Percentiles rank a stretch among this genome's conserved stretches.
Conservation (phyloP, 2,329 filamentous ascomycete genomes). For the Epichloe baconii region DNA sequence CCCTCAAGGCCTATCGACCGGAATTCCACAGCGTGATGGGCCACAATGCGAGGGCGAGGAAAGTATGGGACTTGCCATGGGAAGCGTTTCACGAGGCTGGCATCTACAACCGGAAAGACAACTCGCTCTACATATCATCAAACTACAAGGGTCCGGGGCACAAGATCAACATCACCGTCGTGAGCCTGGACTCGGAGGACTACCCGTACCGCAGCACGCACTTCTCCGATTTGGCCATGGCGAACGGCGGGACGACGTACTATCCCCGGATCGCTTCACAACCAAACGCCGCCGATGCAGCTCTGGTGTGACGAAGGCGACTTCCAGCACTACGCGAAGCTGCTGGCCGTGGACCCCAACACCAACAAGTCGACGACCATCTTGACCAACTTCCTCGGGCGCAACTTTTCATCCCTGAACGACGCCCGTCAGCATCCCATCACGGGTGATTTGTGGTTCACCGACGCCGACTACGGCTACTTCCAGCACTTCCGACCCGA, state of each 20-base stretch:
- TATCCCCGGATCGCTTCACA: conserved; percentile 8
- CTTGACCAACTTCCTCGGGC: conserved; percentile 46
- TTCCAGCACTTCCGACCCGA: conserved; percentile 42
- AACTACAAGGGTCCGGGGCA: conserved; percentile 25
- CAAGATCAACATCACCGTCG: conserved; percentile 20
- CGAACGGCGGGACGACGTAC: conserved; percentile 12
- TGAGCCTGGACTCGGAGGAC: conserved; percentile 9
- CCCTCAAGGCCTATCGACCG: conserved; percentile 26
- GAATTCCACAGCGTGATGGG: conserved; percentile 39
- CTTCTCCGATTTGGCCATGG: conserved; percentile 10
- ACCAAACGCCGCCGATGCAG: conserved; percentile 10
- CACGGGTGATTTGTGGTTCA: conserved; percentile 51
- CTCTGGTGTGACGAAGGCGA: conserved; percentile 16
- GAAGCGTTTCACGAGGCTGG: conserved; percentile 45
- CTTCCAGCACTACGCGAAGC: conserved; percentile 37
- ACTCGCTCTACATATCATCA: conserved; percentile 8
- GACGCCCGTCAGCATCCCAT: conserved; percentile 40
- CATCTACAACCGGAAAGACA: conserved; percentile 20
- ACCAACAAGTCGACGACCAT: conserved; percentile 22
- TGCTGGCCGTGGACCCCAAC: conserved; percentile 2
- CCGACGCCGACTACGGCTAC: conserved; percentile 46
- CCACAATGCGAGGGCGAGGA: conserved; percentile 11
- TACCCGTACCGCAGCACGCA: conserved; percentile 9
- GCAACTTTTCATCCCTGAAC: conserved; percentile 47
- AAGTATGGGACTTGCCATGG: conserved; percentile 21